phyloP scores from a whole-genome alignment of 805 yeast species.

The Wickerhamiella slavikovae region DNA sequence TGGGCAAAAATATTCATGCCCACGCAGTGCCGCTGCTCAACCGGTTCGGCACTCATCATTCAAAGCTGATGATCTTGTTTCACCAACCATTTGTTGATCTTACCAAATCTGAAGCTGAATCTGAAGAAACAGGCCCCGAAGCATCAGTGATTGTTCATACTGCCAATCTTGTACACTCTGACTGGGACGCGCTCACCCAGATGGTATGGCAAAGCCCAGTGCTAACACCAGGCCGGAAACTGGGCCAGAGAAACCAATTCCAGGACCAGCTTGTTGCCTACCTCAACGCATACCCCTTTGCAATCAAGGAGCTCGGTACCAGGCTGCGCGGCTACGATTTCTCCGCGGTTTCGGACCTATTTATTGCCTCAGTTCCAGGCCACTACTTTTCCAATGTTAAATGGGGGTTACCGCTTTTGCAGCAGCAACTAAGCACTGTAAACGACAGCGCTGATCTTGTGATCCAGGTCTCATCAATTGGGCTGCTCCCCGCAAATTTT shows the following conservation, averaged over 20 bases:
- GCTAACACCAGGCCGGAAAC: constrained; percentile 4
- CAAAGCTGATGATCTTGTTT: constrained; percentile 16
- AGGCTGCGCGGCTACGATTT: constrained; percentile 13
- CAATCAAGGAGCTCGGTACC: constrained; percentile 5
- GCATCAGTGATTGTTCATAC: constrained; percentile 15
- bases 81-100: no score
- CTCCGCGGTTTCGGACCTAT: constrained; percentile 5
- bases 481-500: constrained; percentile 8
- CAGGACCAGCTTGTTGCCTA: constrained; percentile 13
- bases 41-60: constrained; percentile 16
- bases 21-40: constrained; percentile 8
- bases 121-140: constrained; percentile 7
- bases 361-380: constrained; percentile 18
- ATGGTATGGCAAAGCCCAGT: constrained; percentile 16
- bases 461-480: constrained; percentile 15
- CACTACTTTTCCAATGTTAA: constrained; percentile 5
- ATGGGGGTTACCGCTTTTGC: constrained; percentile 10
- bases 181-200: constrained; percentile 17
- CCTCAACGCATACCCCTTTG: constrained; percentile 10
- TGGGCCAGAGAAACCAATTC: constrained; percentile 4
- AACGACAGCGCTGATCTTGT: constrained; percentile 3
- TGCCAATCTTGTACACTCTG: constrained; percentile 15
- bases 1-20: no score
- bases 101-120: no score
- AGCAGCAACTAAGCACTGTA: constrained; percentile 5